A percentile compares a stretch with the other conserved stretches of the same genome.
These are phyloP conservation scores for Inga oerstediana DNA, from an alignment of 306 rosid genomes.

Conservation along the genomic window DNA sequence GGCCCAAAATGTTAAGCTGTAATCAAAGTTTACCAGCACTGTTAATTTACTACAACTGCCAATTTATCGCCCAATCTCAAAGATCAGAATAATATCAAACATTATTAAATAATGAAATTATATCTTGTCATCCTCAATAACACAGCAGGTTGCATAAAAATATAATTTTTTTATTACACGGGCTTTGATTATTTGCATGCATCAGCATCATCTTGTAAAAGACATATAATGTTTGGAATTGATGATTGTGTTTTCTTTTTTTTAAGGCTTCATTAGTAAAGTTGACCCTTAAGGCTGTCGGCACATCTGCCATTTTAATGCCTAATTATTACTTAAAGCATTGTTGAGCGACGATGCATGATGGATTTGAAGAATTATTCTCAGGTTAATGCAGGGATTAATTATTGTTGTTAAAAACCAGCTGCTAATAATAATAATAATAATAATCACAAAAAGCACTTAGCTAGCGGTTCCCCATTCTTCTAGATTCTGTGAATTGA, in stretches of 20 bases:
- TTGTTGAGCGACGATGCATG: constrained; percentile 28
- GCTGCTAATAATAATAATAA: constrained; percentile 25
- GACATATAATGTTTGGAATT: constrained; percentile 31
- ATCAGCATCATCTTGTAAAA: constrained; percentile 16
- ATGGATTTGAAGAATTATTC: constrained; percentile 45
- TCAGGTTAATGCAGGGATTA: constrained; percentile 52
- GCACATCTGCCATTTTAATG: constrained; percentile 29
- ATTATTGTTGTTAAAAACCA: constrained; percentile 39
- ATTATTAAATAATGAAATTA: background rate
- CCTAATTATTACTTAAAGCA: constrained; percentile 33
- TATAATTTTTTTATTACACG: too few species aligned
- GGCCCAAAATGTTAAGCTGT: background rate
- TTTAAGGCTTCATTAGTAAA: constrained; percentile 18
- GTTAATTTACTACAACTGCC: background rate
- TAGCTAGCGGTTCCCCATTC: constrained; percentile 44
- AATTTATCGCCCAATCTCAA: background rate
- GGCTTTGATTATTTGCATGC: background rate
- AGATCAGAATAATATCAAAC: background rate
- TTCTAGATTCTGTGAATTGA: constrained; percentile 49
- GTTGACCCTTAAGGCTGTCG: constrained; percentile 40
- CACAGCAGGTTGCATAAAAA: background rate
- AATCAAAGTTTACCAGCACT: background rate
- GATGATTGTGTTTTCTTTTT: constrained; percentile 28
- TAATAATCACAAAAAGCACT: constrained; percentile 19
- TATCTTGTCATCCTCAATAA: background rate